Evolutionary conservation across 345 rosid genomes (phyloP).

Genomic region (Heritiera fomes): DNA sequence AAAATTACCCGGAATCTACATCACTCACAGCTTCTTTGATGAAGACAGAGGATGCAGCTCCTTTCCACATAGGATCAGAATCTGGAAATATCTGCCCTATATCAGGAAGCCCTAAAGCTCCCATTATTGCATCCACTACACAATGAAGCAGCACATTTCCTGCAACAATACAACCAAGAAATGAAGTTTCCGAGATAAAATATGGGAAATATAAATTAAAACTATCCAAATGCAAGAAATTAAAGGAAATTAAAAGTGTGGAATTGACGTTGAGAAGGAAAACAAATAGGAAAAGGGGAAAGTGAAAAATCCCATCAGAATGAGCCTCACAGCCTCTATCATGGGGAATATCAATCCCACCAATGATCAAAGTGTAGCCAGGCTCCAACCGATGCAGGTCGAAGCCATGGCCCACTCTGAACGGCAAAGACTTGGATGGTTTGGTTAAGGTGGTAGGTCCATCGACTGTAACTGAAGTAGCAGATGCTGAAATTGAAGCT

Average conservation of each 20-base stretch:
- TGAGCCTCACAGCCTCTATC: conserved; percentile 99
- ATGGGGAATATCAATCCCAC: conserved; percentile 89
- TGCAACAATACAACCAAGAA: conserved; percentile 29
- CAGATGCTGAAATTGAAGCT: conserved; percentile 37
- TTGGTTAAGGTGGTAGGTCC: conserved; percentile 41
- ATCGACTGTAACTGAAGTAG: conserved; percentile 37
- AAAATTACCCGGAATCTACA: neutral
- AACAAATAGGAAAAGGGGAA: neutral
- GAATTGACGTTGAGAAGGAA: neutral
- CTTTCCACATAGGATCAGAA: conserved; percentile 94
- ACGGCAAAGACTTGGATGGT: conserved; percentile 61
- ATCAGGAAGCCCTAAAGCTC: conserved; percentile 96
- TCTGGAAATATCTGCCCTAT: conserved; percentile 98
- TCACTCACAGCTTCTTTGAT: conserved; percentile 90
- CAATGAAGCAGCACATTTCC: conserved; percentile 99
- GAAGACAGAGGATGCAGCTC: conserved; percentile 88
- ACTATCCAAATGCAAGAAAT: neutral
- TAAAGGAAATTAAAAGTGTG: neutral
- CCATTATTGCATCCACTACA: conserved; percentile 95
- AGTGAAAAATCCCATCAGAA: conserved; percentile 68
- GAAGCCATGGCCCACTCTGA: conserved; percentile 93
- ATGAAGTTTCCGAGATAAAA: neutral
- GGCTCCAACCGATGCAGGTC: conserved; percentile 93
- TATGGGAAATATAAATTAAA: neutral
- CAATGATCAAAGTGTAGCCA: conserved; percentile 90